Percentiles rank a stretch among this genome's conserved stretches.
Evolutionary conservation across 2,329 filamentous ascomycete genomes (phyloP).

Genomic region (Cordyceps fumosorosea): DNA sequence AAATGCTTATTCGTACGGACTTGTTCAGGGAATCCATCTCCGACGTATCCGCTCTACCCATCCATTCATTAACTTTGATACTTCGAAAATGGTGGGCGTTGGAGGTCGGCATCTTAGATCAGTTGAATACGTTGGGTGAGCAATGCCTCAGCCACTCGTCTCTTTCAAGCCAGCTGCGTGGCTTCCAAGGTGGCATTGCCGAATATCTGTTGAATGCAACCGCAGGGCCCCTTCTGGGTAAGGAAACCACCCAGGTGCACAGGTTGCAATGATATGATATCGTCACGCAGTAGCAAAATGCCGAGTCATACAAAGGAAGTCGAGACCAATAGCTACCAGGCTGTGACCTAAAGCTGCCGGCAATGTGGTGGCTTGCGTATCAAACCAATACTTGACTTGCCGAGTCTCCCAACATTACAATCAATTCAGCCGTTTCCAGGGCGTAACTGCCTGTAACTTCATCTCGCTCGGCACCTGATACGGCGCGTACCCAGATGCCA

Average conservation of each 20-base stretch:
- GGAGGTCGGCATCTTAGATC: background rate
- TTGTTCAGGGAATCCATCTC: slow-evolving; percentile 1
- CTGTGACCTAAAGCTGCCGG: too few species aligned
- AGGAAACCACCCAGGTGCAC: background rate
- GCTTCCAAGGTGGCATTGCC: background rate
- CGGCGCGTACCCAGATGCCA: too few species aligned
- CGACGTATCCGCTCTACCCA: background rate
- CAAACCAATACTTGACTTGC: too few species aligned
- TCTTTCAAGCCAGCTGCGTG: background rate
- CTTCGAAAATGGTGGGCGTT: background rate
- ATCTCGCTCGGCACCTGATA: too few species aligned
- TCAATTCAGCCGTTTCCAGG: too few species aligned
- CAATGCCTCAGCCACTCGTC: background rate
- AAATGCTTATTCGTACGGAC: background rate
- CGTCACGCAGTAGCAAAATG: too few species aligned
- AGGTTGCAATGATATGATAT: too few species aligned
- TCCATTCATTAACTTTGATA: background rate
- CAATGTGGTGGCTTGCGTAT: too few species aligned
- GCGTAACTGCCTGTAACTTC: too few species aligned
- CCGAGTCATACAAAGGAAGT: too few species aligned
- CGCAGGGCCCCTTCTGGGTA: background rate
- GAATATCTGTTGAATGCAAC: background rate
- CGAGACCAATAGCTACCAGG: too few species aligned
- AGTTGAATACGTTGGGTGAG: background rate
- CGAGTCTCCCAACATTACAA: too few species aligned